These are phyloP conservation scores for Albophoma yamanashiensis DNA, from an alignment of 2,329 filamentous ascomycete genomes.

Conservation along the genomic window DNA sequence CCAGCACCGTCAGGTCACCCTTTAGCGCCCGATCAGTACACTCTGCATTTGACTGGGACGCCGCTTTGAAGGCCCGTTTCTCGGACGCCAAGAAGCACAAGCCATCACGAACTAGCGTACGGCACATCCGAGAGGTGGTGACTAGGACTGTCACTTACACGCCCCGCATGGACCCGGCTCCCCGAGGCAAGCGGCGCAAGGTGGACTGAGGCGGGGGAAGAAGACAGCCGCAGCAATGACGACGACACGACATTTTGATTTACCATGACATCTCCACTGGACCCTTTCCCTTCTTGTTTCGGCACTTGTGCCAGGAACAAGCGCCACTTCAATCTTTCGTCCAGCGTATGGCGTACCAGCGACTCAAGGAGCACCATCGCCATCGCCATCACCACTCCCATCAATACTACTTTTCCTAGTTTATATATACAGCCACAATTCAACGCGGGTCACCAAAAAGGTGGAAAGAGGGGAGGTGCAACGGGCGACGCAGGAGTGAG, in stretches of 20 bases:
- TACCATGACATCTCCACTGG: not conserved
- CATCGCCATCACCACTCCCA: not conserved
- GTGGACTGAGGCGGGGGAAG: conserved; percentile 24
- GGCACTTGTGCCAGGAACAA: not conserved
- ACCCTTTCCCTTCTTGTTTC: not conserved
- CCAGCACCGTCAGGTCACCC: conserved; percentile 52
- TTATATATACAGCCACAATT: not conserved
- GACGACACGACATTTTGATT: not conserved
- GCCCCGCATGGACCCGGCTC: conserved; percentile 74
- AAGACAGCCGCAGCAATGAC: not conserved
- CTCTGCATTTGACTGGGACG: conserved; percentile 72
- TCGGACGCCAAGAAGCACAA: conserved; percentile 48
- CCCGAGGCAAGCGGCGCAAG: conserved; percentile 87
- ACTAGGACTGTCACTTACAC: conserved; percentile 93
- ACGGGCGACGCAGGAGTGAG: not conserved
- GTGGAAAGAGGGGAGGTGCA: not conserved
- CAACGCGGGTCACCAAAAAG: not conserved
- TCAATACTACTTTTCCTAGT: not conserved
- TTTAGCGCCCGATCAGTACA: conserved; percentile 56
- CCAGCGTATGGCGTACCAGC: not conserved
- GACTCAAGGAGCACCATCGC: not conserved
- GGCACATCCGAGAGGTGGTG: conserved; percentile 77
- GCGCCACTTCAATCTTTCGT: not conserved
- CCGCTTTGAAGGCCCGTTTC: conserved; percentile 56
- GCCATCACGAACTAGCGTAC: conserved; percentile 48